A percentile compares a stretch with the other conserved stretches of the same genome.
phyloP scores from a whole-genome alignment of 2,329 filamentous ascomycete genomes.

The Trichoderma semiorbis region DNA sequence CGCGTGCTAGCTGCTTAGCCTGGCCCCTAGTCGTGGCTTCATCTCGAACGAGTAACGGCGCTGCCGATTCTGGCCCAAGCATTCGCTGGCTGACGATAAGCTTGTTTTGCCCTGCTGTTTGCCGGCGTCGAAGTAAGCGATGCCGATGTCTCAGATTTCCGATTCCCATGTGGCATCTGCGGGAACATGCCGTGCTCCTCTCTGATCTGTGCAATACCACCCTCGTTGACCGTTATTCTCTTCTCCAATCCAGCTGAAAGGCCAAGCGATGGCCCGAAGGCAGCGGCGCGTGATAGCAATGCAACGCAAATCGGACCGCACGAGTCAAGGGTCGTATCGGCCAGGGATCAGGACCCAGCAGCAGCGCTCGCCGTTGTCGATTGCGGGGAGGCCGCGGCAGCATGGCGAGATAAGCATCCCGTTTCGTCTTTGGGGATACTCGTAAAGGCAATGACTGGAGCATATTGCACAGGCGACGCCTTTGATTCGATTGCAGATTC shows the following conservation, averaged over 20 bases:
- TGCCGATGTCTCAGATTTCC: not conserved
- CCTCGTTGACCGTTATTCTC: not conserved
- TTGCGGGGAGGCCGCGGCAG: conserved; percentile 4
- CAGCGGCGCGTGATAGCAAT: not conserved
- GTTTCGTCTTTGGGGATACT: not conserved
- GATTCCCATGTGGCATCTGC: not conserved
- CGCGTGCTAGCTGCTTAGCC: conserved; percentile 11
- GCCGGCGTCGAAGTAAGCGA: not conserved
- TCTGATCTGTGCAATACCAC: not conserved
- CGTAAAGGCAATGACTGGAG: not conserved
- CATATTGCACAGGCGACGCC: not conserved
- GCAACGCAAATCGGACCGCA: not conserved
- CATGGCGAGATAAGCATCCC: conserved; percentile 10
- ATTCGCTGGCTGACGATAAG: conserved; percentile 14
- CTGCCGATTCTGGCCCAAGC: not conserved
- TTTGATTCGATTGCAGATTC: not conserved
- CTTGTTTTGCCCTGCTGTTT: conserved; percentile 1
- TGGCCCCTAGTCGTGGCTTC: not conserved
- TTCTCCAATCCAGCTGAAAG: not conserved
- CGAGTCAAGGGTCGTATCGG: not conserved
- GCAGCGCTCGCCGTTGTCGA: not conserved
- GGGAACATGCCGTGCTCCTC: too few relatives aligned
- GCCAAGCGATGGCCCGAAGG: not conserved
- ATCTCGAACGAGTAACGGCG: conserved; percentile 6
- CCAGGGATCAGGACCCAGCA: not conserved